Evolutionary conservation across 345 rosid species (phyloP).

Genomic region (Orychophragmus violaceus): DNA sequence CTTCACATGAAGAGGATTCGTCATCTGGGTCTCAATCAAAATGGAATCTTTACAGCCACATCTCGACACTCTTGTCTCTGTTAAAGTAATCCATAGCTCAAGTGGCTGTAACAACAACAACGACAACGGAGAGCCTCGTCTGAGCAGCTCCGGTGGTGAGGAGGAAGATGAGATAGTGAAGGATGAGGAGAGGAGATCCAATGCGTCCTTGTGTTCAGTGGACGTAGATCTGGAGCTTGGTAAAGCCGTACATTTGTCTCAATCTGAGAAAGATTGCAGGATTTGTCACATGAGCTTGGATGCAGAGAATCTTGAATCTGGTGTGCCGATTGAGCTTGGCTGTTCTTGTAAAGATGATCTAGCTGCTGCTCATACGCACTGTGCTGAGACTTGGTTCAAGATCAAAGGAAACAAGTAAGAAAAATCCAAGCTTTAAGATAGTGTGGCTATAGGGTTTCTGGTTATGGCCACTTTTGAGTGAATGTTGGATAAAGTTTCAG

Average conservation of each 20-base stretch:
- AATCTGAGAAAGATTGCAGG: conserved; percentile 65
- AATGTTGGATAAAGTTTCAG: not conserved
- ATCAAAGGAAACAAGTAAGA: conserved; percentile 81
- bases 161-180: no score
- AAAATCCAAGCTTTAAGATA: no score
- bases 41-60: conserved; percentile 44
- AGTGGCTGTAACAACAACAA: no score
- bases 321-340: conserved; percentile 62
- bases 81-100: no score
- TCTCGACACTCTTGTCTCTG: no score
- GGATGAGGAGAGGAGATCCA: conserved; percentile 48
- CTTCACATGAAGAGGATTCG: no score
- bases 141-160: conserved; percentile 2
- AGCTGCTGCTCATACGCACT: conserved; percentile 80
- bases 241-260: conserved; percentile 36
- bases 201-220: conserved; percentile 45
- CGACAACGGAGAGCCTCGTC: not conserved
- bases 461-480: not conserved
- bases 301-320: conserved; percentile 53
- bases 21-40: conserved; percentile 33
- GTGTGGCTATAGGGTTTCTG: not conserved
- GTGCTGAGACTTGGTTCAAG: conserved; percentile 95
- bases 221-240: conserved; percentile 58
- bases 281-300: conserved; percentile 78
- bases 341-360: conserved; percentile 87